Evolutionary conservation across 805 yeast genomes (phyloP), one percentile per base, ranked within the genome.

Genomic region (Pichia cephalocereana): DNA sequence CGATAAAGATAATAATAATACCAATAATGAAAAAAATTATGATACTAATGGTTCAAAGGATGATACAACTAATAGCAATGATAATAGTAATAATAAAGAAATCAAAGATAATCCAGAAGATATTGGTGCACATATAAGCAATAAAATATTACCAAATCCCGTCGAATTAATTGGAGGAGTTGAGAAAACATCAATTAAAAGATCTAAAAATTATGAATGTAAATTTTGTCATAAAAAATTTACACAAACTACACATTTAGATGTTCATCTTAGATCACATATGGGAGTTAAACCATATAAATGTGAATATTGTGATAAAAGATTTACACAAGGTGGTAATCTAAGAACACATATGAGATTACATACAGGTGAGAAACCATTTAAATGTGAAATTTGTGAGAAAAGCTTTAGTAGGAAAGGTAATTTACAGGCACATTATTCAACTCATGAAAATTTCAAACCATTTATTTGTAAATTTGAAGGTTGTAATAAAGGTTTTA

Each of bases 331-430:
- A 63, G 91, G 96, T 42, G 96, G 96, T 23, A 88, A 88, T 64
- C 69, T 89, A 55, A 67, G 95, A 47, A 89, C 96, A 0, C 96
- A 89, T 68, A 70, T 80, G 58, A 70, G 96, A 53, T 70, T 88
- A 34, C 96, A 88, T 59, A 88, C 96, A 0, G 96, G 96, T 28
- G 96, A 90, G 58, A 85, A 86, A 61, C 98, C 97, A 5, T 90
- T 83, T 60, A 71, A 75, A 37, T 90, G 98, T 69, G 81, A 79
- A 18, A 66, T 76, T 10, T 90, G 98, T 65, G 77, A 78, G 23
- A 77, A 87, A 51, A 72, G 79, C 34, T 90, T 90, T 64, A 86
- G 95, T 46, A 76, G 96, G 58, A 86, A 90, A 65, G 98, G 98
- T 17, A 90, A 90, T 66, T 73, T 87, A 55, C 90, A 91, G 27